Conservation (phyloP, 805 yeast species). For the Wickerhamiella allomyrinae region DNA sequence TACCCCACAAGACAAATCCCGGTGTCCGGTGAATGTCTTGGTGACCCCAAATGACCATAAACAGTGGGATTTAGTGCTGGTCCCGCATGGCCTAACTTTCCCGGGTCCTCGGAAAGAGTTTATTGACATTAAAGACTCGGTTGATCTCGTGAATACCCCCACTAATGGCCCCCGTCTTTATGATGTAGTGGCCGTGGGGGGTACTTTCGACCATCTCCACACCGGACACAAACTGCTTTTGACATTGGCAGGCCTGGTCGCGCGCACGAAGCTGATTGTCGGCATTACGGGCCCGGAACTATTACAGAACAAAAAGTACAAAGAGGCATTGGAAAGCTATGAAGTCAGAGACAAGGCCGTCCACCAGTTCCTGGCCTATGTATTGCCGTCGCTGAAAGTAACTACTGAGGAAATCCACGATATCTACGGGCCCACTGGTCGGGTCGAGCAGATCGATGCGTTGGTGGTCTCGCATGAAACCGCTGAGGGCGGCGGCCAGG, state of each 20-base stretch:
- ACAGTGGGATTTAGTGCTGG: slow-evolving; percentile 1
- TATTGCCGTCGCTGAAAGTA: slow-evolving; percentile 34
- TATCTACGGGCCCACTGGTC: slow-evolving; percentile 88
- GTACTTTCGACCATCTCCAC: slow-evolving; percentile 93
- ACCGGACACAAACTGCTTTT: slow-evolving; percentile 86
- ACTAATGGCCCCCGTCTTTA: neutral
- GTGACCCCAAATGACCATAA: neutral
- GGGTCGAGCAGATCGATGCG: slow-evolving; percentile 56
- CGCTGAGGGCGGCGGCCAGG: slow-evolving; percentile 51
- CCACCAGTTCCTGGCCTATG: slow-evolving; percentile 32
- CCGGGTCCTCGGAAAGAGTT: neutral
- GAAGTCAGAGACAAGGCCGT: slow-evolving; percentile 37
- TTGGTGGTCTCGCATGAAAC: slow-evolving; percentile 76
- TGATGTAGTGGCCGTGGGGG: slow-evolving; percentile 50
- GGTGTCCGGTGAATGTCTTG: neutral
- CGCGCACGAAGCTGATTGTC: slow-evolving; percentile 43
- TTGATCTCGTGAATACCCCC: neutral
- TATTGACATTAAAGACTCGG: no score
- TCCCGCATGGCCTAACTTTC: neutral
- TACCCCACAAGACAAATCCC: neutral
- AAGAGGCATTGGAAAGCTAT: slow-evolving; percentile 48
- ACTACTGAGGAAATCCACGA: slow-evolving; percentile 59
- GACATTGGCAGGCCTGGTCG: slow-evolving; percentile 52
- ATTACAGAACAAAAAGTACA: slow-evolving; percentile 58
- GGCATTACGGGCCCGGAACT: slow-evolving; percentile 75